Percentiles rank a stretch among this genome's conserved stretches.
These are phyloP conservation scores for Pseudopithomyces chartarum DNA, from an alignment of 2,329 filamentous ascomycete genomes.

Conservation along the genomic window DNA sequence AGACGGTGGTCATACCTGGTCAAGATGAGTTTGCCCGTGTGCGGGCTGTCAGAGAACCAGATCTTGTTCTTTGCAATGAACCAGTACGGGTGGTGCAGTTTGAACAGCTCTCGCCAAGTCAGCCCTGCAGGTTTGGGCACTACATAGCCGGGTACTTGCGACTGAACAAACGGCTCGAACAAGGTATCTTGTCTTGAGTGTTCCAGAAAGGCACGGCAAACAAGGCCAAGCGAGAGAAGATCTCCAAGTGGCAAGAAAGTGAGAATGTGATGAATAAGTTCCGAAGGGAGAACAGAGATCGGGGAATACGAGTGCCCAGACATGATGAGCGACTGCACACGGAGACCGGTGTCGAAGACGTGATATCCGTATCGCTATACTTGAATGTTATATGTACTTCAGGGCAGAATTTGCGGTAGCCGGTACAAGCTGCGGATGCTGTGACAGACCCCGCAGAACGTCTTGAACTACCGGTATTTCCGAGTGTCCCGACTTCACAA, in stretches of 20 bases:
- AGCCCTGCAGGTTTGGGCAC: constrained; percentile 58
- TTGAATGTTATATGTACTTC: background rate
- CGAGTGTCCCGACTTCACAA: background rate
- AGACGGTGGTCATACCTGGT: constrained; percentile 74
- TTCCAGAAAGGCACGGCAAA: constrained; percentile 64
- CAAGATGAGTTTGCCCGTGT: constrained; percentile 76
- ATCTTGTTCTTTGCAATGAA: constrained; percentile 80
- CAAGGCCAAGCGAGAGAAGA: constrained; percentile 63
- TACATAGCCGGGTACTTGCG: constrained; percentile 60
- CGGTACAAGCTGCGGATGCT: background rate
- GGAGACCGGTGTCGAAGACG: background rate
- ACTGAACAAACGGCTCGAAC: constrained; percentile 74
- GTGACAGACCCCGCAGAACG: background rate
- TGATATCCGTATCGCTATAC: constrained; percentile 11
- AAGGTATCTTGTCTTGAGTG: constrained; percentile 69
- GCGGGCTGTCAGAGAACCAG: constrained; percentile 80
- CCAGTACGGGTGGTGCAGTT: constrained; percentile 79
- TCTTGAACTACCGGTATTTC: background rate
- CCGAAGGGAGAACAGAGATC: constrained; percentile 68
- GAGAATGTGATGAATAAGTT: constrained; percentile 76
- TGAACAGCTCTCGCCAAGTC: constrained; percentile 74
- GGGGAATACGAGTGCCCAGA: constrained; percentile 17
- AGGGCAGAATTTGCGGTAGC: background rate
- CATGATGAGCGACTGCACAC: constrained; percentile 12
- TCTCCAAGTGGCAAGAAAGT: constrained; percentile 68